A percentile compares a stretch with the other conserved stretches of the same genome.
Conservation (phyloP, 2,329 filamentous ascomycete genomes). For the Didymella segeticola region DNA sequence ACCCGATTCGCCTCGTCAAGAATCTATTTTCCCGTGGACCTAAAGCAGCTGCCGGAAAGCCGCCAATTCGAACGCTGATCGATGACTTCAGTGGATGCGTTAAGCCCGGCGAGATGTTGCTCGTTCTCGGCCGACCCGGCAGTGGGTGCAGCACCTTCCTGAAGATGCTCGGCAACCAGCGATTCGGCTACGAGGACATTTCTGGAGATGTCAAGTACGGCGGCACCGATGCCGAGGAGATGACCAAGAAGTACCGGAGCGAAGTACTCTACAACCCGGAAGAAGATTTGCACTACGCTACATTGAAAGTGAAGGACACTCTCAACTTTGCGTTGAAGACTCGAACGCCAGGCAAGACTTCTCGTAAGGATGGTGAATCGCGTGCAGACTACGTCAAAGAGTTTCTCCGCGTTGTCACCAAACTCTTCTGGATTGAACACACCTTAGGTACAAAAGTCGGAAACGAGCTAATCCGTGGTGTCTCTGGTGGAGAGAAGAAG, state of each 20-base stretch:
- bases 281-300: conserved; percentile 77
- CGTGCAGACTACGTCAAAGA: conserved; percentile 66
- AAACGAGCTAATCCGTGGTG: conserved; percentile 74
- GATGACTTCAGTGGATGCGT: conserved; percentile 72
- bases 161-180: conserved; percentile 71
- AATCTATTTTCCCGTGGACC: conserved; percentile 57
- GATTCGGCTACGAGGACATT: conserved; percentile 65
- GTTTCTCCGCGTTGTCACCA: conserved; percentile 71
- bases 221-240: conserved; percentile 59
- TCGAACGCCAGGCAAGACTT: conserved; percentile 68
- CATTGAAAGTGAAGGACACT: conserved; percentile 77
- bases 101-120: conserved; percentile 74
- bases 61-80: conserved; percentile 69
- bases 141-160: conserved; percentile 75
- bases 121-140: conserved; percentile 73
- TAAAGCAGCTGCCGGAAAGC: conserved; percentile 53
- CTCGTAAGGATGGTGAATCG: conserved; percentile 67
- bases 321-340: conserved; percentile 75
- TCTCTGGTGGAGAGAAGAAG: conserved; percentile 58
- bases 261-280: conserved; percentile 79
- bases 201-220: conserved; percentile 63
- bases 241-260: conserved; percentile 66
- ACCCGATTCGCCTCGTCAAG: conserved; percentile 61
- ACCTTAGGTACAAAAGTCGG: conserved; percentile 77
- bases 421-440: conserved; percentile 74